Evolutionary conservation across 2,329 filamentous ascomycete species (phyloP).

Genomic region (Sporothrix brunneoviolacea): DNA sequence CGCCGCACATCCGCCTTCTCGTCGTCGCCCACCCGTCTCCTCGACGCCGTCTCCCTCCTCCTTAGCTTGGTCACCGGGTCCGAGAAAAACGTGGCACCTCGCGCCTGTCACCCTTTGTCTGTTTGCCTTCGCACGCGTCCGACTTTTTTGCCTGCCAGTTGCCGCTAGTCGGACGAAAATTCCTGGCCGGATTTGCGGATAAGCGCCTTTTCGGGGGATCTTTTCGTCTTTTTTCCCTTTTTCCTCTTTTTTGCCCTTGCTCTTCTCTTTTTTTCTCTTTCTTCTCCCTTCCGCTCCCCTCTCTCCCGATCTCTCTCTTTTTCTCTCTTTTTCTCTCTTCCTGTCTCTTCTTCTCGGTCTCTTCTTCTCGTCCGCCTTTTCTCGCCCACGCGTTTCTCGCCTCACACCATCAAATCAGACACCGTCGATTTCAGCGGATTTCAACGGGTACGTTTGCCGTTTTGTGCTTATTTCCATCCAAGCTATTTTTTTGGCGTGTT

Average conservation of each 20-base stretch:
- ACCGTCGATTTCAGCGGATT: not conserved
- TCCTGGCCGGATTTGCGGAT: constrained; percentile 5
- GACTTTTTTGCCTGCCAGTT: constrained; percentile 9
- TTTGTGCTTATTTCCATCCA: constrained; percentile 6
- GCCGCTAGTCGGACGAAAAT: constrained; percentile 8
- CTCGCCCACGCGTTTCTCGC: constrained; percentile 5
- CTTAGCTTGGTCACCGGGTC: constrained; percentile 3
- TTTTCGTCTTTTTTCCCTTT: not conserved
- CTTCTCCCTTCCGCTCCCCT: not conserved
- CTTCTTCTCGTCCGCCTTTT: not conserved
- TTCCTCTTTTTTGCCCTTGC: not conserved
- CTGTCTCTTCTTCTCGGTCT: not conserved
- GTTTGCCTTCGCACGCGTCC: constrained; percentile 1
- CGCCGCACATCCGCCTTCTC: no score
- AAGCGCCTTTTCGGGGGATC: constrained; percentile 4
- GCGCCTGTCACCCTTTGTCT: constrained; percentile 1
- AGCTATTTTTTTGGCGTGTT: not conserved
- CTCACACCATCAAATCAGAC: constrained; percentile 4
- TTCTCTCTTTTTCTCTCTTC: not conserved
- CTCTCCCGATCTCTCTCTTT: not conserved
- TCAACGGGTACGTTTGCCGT: not conserved
- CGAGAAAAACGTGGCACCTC: constrained; percentile 4
- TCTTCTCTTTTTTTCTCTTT: not conserved
- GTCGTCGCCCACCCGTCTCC: no score
- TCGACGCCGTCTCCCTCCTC: not conserved